Evolutionary conservation across 176 grass and related monocot species (phyloP).

Genomic region (Avena insularis): DNA sequence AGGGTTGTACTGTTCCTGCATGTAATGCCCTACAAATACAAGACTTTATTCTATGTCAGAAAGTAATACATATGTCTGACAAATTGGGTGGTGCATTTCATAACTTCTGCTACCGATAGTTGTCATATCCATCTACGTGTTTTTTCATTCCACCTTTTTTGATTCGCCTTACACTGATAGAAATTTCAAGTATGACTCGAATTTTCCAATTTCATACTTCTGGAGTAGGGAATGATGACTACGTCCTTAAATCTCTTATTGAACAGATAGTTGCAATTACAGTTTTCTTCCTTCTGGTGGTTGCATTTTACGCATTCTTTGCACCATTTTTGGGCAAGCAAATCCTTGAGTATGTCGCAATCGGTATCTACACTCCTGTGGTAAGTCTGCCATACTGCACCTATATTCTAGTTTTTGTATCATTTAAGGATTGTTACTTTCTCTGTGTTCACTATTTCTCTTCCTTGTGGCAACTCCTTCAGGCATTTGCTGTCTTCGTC

Average conservation of each 20-base stretch:
- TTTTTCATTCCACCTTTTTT: not conserved
- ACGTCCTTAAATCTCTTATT: conserved; percentile 25
- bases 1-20: not conserved
- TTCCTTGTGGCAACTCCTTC: conserved; percentile 33
- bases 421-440: conserved; percentile 31
- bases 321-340: conserved; percentile 74
- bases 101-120: not conserved
- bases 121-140: not conserved
- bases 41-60: not conserved
- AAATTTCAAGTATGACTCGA: not conserved
- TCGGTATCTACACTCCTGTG: conserved; percentile 74
- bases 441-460: conserved; percentile 23
- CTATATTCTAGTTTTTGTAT: conserved; percentile 10
- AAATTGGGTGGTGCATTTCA: not conserved
- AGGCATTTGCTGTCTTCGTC: conserved; percentile 79
- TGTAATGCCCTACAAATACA: conserved; percentile 26
- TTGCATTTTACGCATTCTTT: conserved; percentile 88
- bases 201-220: conserved; percentile 1
- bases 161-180: not conserved
- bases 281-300: conserved; percentile 84
- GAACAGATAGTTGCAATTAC: conserved; percentile 77
- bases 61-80: not conserved
- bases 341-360: conserved; percentile 53
- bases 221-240: conserved; percentile 8
- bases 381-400: conserved; percentile 46